Conservation (phyloP, 371 early-diverging fungal species). For the Batkoa obscura region DNA sequence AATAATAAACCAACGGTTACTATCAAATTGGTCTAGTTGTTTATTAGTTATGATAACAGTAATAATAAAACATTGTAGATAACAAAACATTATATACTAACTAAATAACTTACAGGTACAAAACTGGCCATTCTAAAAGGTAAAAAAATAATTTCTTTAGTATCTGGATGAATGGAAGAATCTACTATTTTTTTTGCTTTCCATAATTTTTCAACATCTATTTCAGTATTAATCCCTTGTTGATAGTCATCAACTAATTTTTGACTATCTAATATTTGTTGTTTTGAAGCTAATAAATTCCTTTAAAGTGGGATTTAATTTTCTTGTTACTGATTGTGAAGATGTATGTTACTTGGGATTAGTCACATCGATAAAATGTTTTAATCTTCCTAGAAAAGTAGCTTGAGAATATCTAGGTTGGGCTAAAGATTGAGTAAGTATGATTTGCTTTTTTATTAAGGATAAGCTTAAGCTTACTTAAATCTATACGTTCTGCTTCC, state of each 20-base stretch:
- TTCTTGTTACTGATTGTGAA: neutral
- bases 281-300: constrained; percentile 28
- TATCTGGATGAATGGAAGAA: constrained; percentile 64
- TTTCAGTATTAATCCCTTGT: constrained; percentile 14
- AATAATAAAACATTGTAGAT: neutral
- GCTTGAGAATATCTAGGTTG: constrained; percentile 44
- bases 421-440: neutral
- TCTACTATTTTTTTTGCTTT: constrained; percentile 55
- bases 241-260: constrained; percentile 32
- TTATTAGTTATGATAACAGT: too few species aligned
- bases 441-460: too few species aligned
- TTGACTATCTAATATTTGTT: constrained; percentile 34
- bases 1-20: constrained; percentile 61
- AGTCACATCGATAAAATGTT: constrained; percentile 54
- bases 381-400: constrained; percentile 47
- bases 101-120: constrained; percentile 24
- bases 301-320: neutral
- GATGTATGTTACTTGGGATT: constrained; percentile 28
- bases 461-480: too few species aligned
- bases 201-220: constrained; percentile 34
- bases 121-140: constrained; percentile 72
- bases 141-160: constrained; percentile 51
- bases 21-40: constrained; percentile 37
- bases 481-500: too few species aligned
- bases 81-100: neutral